phyloP scores from a whole-genome alignment of 257 asterid genomes.

The Gynochthodes officinalis region DNA sequence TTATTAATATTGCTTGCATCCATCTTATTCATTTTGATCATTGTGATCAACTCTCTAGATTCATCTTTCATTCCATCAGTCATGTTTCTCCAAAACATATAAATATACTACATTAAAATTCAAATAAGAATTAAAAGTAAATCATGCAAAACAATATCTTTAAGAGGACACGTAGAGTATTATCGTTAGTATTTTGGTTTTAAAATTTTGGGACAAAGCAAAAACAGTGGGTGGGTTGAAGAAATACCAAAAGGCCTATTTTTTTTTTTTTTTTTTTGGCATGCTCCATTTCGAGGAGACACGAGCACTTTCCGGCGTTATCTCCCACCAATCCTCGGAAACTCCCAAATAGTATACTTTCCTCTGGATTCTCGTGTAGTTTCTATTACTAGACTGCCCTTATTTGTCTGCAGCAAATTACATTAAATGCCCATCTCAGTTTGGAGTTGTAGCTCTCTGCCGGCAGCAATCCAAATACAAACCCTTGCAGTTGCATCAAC shows the following conservation, averaged over 20 bases:
- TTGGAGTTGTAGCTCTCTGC: neutral
- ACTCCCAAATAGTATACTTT: slow-evolving; percentile 26
- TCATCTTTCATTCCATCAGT: too few relatives aligned
- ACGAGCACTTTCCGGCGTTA: slow-evolving; percentile 77
- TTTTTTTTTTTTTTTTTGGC: too few relatives aligned
- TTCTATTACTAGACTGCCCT: slow-evolving; percentile 31
- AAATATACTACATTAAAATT: too few relatives aligned
- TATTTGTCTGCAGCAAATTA: slow-evolving; percentile 30
- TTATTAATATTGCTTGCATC: too few relatives aligned
- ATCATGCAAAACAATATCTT: too few relatives aligned
- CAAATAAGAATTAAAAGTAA: too few relatives aligned
- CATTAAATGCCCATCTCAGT: slow-evolving; percentile 1
- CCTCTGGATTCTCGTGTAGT: slow-evolving; percentile 36
- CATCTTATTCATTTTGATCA: too few relatives aligned
- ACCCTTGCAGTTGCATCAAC: slow-evolving; percentile 2
- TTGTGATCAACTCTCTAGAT: too few relatives aligned
- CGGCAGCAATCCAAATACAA: slow-evolving; percentile 19
- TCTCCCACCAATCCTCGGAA: slow-evolving; percentile 55
- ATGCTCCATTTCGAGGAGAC: slow-evolving; percentile 67
- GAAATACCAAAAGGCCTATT: neutral
- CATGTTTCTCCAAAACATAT: too few relatives aligned
- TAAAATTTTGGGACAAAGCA: too few relatives aligned
- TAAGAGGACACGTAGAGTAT: too few relatives aligned
- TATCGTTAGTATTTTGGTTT: too few relatives aligned
- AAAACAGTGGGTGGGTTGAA: neutral